Conservation (phyloP, 305 asterid genomes). For the Galium porrigens region DNA sequence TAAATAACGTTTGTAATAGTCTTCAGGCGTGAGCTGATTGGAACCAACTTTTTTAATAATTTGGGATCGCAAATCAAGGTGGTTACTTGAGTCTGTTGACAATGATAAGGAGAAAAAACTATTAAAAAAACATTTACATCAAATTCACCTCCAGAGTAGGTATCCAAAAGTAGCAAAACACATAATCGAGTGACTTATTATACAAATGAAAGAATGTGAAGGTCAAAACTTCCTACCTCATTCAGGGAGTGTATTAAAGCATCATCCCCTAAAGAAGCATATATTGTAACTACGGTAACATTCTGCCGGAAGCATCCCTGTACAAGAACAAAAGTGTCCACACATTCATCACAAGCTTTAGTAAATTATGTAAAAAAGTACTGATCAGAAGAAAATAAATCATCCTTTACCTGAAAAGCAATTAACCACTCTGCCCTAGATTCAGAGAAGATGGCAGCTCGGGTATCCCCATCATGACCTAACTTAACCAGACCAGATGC, state of each 20-base stretch:
- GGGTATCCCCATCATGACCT: slow-evolving; percentile 69
- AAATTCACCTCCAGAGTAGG: slow-evolving; percentile 7
- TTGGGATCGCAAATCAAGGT: slow-evolving; percentile 68
- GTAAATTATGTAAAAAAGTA: background rate
- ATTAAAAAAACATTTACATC: background rate
- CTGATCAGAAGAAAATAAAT: slow-evolving; percentile 4
- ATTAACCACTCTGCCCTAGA: slow-evolving; percentile 74
- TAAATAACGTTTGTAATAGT: slow-evolving; percentile 44
- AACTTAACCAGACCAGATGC: slow-evolving; percentile 70
- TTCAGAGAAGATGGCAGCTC: slow-evolving; percentile 75
- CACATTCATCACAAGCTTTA: slow-evolving; percentile 10
- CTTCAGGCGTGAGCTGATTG: slow-evolving; percentile 44
- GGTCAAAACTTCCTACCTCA: slow-evolving; percentile 39
- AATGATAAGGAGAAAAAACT: slow-evolving; percentile 12
- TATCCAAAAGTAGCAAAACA: slow-evolving; percentile 5
- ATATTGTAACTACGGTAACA: slow-evolving; percentile 71
- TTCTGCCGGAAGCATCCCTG: slow-evolving; percentile 87
- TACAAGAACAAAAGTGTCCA: slow-evolving; percentile 17
- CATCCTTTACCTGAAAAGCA: slow-evolving; percentile 50
- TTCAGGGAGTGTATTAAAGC: slow-evolving; percentile 69
- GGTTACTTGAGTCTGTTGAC: slow-evolving; percentile 67
- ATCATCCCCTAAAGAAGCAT: slow-evolving; percentile 83
- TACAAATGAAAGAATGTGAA: background rate
- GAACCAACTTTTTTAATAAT: slow-evolving; percentile 59
- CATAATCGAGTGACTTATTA: slow-evolving; percentile 1